These are phyloP conservation scores for Hyphopichia burtonii DNA, from an alignment of 1,139 yeast species.

Conservation along the genomic window DNA sequence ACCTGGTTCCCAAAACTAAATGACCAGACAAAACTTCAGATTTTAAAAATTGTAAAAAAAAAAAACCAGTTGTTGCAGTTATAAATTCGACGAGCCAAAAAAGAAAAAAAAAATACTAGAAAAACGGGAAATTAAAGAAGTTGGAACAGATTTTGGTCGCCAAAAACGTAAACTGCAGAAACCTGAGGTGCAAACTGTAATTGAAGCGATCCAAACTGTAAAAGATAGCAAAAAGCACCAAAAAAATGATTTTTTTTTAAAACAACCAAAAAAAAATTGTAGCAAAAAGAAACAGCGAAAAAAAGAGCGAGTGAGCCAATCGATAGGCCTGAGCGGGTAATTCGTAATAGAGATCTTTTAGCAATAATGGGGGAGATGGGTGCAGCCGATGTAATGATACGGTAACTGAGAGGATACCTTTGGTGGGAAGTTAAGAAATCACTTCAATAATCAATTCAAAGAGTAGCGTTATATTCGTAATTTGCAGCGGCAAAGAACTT, in stretches of 20 bases:
- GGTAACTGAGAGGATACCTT: too few species aligned
- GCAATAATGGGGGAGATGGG: too few species aligned
- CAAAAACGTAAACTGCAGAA: neutral
- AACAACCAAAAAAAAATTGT: neutral
- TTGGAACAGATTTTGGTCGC: slow-evolving; percentile 1
- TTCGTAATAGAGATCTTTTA: too few species aligned
- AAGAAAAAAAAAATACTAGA: neutral
- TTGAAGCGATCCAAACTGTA: neutral
- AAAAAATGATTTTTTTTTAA: neutral
- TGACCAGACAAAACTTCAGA: slow-evolving; percentile 19
- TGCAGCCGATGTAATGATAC: too few species aligned
- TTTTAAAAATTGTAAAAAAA: slow-evolving; percentile 52
- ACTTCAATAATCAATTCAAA: too few species aligned
- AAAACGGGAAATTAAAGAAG: neutral
- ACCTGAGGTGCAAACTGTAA: neutral
- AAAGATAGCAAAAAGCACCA: slow-evolving; percentile 3
- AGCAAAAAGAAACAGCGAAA: neutral
- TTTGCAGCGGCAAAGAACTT: too few species aligned
- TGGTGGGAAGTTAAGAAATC: too few species aligned
- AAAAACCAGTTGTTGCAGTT: slow-evolving; percentile 1
- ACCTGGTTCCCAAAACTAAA: neutral
- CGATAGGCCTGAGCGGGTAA: neutral
- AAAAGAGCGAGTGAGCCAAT: neutral
- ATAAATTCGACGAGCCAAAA: slow-evolving; percentile 6
- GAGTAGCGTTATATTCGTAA: too few species aligned